Percentiles rank a stretch among this genome's conserved stretches.
Evolutionary conservation across 306 rosid genomes (phyloP).

Genomic region (Fagus sylvatica): DNA sequence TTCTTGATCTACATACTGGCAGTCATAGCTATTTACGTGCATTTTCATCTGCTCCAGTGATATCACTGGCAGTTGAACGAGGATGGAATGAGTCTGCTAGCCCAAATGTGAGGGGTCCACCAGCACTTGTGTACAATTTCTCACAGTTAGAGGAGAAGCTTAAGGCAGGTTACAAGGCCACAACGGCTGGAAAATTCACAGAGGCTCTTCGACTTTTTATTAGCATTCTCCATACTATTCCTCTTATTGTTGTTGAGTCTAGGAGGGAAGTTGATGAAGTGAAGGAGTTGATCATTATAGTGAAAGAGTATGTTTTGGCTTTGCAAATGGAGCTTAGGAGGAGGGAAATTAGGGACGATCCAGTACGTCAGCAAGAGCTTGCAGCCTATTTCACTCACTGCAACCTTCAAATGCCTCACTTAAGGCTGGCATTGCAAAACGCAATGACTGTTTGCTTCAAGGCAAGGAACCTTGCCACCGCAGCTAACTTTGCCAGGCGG

Average conservation of each 20-base stretch:
- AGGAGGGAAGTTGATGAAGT: conserved; percentile 96
- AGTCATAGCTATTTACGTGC: conserved; percentile 79
- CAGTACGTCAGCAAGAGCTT: conserved; percentile 81
- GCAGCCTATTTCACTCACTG: conserved; percentile 98
- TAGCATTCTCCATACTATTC: conserved; percentile 75
- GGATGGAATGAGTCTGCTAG: conserved; percentile 82
- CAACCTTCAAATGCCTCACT: conserved; percentile 87
- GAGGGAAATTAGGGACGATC: conserved; percentile 67
- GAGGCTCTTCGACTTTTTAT: conserved; percentile 69
- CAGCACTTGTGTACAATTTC: conserved; percentile 70
- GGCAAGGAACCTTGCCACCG: conserved; percentile 82
- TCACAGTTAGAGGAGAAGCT: conserved; percentile 85
- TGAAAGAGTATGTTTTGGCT: conserved; percentile 84
- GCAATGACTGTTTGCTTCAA: conserved; percentile 78
- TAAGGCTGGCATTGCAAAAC: conserved; percentile 76
- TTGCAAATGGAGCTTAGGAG: conserved; percentile 80
- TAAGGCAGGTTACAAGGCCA: conserved; percentile 83
- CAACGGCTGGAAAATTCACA: conserved; percentile 73
- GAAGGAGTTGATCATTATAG: conserved; percentile 75
- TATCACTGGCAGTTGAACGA: conserved; percentile 79
- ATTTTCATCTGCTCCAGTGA: conserved; percentile 72
- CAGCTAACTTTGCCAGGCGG: conserved; percentile 83
- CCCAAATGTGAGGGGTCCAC: conserved; percentile 80
- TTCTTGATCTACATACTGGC: conserved; percentile 76
- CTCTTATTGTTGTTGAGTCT: conserved; percentile 80